Base-by-base conservation (phyloP, 768 basidiomycete genomes). In the Russula foetens region DNA sequence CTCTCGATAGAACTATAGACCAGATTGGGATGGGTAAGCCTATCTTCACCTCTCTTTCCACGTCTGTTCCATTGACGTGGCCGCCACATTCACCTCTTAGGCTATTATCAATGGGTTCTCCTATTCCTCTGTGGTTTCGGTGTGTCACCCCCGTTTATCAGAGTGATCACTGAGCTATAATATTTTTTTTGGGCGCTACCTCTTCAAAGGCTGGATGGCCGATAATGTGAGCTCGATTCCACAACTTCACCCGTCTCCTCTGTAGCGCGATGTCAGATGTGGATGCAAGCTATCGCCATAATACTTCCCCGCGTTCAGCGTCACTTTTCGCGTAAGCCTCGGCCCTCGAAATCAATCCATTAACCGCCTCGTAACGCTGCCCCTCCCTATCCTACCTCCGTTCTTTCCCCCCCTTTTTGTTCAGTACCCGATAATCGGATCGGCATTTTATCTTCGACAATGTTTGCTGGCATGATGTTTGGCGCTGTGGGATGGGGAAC, bases 391-490 rank as follows among this genome's bases (percentile, higher is more conserved):
- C 14, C 14, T 35, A 1, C 14, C 26, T 21, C 12, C 15, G 5
- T 23, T n/a, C 26, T 17, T 29, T 41, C 19, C 33, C 35, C 35
- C 1, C 33, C 44, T 5, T 23, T 52, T 53, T 53, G 21, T 62
- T 1, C 69, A 86, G 88, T 91, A 7, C 81, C 84, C 31, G 87
- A 93, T 70, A 79, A 77, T 49, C 83, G 83, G 64, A 90, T 95
- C 51, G 96, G 94, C 24, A 71, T 80, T 1, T 74, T 98, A 15
- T 95, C 93, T 0, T 90, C 92, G 4, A 85, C 88, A 4, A 93
- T 92, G 82, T 94, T 94, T 69, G 84, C 81, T 12, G 92, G 96
- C n/a, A 98, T 98, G 96, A 97, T 98, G 93, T 70, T 97, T 53
- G 92, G 95, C 1, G 89, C 91, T 1, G 74, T 94, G 9, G 90